A percentile compares a stretch with the other conserved stretches of the same genome.
phyloP scores from a whole-genome alignment of 2,329 filamentous ascomycete species.

The Fusarium sambucinum region DNA sequence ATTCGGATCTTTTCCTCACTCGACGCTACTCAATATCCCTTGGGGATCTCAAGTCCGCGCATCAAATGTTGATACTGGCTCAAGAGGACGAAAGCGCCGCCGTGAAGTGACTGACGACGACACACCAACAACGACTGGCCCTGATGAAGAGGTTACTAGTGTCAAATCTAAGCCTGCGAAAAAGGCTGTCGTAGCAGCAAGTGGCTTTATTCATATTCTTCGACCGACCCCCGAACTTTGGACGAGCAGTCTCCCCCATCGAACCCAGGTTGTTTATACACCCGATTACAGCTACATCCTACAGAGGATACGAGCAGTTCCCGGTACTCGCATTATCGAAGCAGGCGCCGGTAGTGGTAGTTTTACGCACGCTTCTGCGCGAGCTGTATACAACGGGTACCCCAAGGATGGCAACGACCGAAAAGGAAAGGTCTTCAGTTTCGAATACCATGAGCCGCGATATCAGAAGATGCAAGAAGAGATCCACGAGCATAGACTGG shows the following conservation, averaged over 20 bases:
- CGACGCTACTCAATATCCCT: slow-evolving; percentile 78
- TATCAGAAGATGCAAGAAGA: slow-evolving; percentile 77
- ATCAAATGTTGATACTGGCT: slow-evolving; percentile 90
- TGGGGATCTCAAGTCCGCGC: slow-evolving; percentile 95
- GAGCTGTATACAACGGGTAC: slow-evolving; percentile 81
- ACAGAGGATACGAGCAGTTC: slow-evolving; percentile 78
- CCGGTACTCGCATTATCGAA: slow-evolving; percentile 80
- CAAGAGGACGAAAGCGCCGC: slow-evolving; percentile 79
- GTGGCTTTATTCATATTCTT: slow-evolving; percentile 83
- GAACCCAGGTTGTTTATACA: slow-evolving; percentile 88
- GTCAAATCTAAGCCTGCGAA: slow-evolving; percentile 56
- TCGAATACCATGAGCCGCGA: slow-evolving; percentile 82
- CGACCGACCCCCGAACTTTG: slow-evolving; percentile 85
- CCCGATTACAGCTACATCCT: slow-evolving; percentile 89
- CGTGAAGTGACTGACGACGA: slow-evolving; percentile 61
- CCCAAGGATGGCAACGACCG: slow-evolving; percentile 59
- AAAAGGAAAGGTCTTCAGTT: slow-evolving; percentile 81
- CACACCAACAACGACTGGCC: slow-evolving; percentile 51
- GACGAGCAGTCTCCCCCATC: slow-evolving; percentile 82
- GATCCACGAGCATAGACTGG: slow-evolving; percentile 74
- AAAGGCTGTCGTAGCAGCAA: slow-evolving; percentile 65
- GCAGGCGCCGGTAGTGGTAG: slow-evolving; percentile 85
- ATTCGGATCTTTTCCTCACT: slow-evolving; percentile 91
- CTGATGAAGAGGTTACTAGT: slow-evolving; percentile 52
- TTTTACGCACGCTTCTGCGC: slow-evolving; percentile 82